Percentiles rank a stretch among this genome's conserved stretches.
These are phyloP conservation scores for Fagus sylvatica DNA, from an alignment of 306 rosid genomes.

Conservation along the genomic window DNA sequence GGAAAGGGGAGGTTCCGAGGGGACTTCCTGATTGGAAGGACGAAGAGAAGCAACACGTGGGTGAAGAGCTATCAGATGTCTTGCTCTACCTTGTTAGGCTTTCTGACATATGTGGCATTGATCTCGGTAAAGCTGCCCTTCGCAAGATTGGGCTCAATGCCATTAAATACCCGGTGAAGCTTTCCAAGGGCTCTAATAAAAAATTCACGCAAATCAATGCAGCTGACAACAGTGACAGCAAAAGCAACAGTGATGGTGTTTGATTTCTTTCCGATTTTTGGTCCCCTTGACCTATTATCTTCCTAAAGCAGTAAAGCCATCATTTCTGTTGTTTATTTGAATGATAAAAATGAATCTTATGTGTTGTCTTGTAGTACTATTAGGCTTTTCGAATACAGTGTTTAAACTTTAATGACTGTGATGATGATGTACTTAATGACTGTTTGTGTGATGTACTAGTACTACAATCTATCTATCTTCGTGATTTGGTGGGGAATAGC, in stretches of 20 bases:
- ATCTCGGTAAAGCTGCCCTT: constrained; percentile 23
- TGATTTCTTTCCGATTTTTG: background rate
- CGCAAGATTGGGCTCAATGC: constrained; percentile 21
- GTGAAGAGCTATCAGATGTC: constrained; percentile 31
- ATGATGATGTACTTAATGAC: background rate
- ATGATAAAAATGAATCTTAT: background rate
- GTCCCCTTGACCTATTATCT: background rate
- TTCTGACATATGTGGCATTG: constrained; percentile 20
- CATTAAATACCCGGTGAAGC: constrained; percentile 24
- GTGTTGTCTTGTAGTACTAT: background rate
- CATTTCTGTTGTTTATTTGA: background rate
- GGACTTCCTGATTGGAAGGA: constrained; percentile 29
- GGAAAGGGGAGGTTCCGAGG: constrained; percentile 16
- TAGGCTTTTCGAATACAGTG: too few relatives aligned
- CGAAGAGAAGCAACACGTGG: constrained; percentile 18
- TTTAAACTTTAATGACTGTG: too few relatives aligned
- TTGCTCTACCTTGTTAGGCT: constrained; percentile 23
- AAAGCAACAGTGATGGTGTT: background rate
- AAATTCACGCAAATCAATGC: constrained; percentile 16
- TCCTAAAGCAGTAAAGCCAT: background rate
- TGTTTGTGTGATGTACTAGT: background rate
- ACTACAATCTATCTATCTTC: background rate
- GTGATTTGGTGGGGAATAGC: background rate
- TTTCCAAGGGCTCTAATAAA: constrained; percentile 30
- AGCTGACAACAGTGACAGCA: background rate